phyloP scores from a whole-genome alignment of 495 filamentous ascomycete genomes.

The Neurospora tetrasperma region DNA sequence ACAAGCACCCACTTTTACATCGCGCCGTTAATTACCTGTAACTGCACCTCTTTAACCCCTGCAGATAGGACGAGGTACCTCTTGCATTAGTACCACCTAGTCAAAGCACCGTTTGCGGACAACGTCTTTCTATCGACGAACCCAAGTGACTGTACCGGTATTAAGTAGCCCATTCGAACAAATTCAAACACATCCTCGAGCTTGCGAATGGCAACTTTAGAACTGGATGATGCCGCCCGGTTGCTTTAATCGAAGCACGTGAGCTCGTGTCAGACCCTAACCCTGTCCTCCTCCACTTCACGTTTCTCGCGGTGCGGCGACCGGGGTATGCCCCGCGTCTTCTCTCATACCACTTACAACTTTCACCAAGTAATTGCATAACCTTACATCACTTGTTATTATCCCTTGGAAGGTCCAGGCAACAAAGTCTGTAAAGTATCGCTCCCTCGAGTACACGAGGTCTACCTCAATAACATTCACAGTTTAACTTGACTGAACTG shows the following conservation, averaged over 20 bases:
- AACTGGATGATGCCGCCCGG: neutral
- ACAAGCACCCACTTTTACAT: neutral
- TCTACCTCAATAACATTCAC: neutral
- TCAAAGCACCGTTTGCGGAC: neutral
- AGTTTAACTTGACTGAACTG: neutral
- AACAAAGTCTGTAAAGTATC: neutral
- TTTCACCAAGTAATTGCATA: neutral
- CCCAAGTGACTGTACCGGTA: neutral
- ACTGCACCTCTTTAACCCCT: neutral
- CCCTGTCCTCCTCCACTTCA: constrained; percentile 1
- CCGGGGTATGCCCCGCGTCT: neutral
- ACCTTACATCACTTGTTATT: neutral
- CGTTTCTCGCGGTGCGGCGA: neutral
- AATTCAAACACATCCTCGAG: neutral
- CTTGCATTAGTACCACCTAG: neutral
- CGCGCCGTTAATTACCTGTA: neutral
- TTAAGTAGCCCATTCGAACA: neutral
- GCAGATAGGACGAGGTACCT: neutral
- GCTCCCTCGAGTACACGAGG: neutral
- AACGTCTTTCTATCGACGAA: neutral
- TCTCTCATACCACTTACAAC: neutral
- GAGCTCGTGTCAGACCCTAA: constrained; percentile 11
- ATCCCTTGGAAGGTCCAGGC: neutral
- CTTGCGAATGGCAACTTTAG: neutral
- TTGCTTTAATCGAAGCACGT: constrained; percentile 3